Base-by-base conservation (phyloP, 768 basidiomycete genomes). In the Leccinum truebloodii region DNA sequence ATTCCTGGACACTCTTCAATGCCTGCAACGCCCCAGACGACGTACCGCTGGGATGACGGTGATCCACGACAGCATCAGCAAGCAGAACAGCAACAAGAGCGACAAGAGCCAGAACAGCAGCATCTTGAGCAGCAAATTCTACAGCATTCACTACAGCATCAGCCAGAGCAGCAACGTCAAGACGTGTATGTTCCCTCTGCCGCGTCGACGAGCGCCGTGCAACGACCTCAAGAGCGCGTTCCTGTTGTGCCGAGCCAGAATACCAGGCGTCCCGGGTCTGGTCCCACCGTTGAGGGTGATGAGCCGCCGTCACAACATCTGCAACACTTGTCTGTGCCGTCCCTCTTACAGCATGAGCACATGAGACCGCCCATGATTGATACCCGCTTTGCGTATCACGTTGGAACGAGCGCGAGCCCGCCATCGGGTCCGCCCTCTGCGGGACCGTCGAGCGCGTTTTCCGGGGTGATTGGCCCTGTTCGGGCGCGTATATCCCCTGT, bases 1-100 rank as follows among this genome's bases (percentile, higher is more conserved):
- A 70, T 76, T 65, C 74, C 73, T 68, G 81, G 81, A 71, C 75
- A 78, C 69, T 77, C 77, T 70, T 80, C 82, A 30, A 76, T 75
- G 65, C 79, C 83, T 51, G 70, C 81, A 28, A 82, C 82, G 13
- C 82, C 83, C 12, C 76, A 76, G 67, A 75, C 71, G 51, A 64
- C 64, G 58, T 79, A 69, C 72, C 77, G 77, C 59, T 77, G 77
- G 76, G 75, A 77, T 77, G 79, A 78, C 74, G 77, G 67, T 76
- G 30, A 73, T 16, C 54, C 6, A 9, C 63, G 48, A n/a, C 61
- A 54, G 13, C 60, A 16, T 49, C 48, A 49, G 3, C 48, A 49
- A 49, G 48, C 8, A 44, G 41, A 53, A 35, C 52, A 53, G n/a
- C 52, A 58, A 28, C 61, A 60, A 26, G 72, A 71, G 20, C 75